A percentile compares a stretch with the other conserved stretches of the same genome.
These are phyloP conservation scores for Xylaria bambusicola DNA, from an alignment of 495 filamentous ascomycete species.

Conservation along the genomic window DNA sequence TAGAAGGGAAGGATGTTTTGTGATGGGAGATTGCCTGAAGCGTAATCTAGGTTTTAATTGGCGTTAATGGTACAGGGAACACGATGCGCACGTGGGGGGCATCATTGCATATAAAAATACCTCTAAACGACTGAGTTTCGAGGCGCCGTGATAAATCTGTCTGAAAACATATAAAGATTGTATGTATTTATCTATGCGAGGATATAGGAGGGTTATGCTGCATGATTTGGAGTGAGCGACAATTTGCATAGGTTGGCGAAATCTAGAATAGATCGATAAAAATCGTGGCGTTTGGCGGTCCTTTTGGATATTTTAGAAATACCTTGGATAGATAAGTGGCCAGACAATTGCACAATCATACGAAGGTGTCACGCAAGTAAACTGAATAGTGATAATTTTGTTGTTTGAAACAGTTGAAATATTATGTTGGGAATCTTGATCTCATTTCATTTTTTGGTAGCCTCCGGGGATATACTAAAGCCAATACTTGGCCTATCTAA, in stretches of 20 bases:
- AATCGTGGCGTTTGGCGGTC: slow-evolving; percentile 12
- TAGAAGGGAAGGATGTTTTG: too few relatives aligned
- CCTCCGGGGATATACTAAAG: slow-evolving; percentile 33
- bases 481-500: slow-evolving; percentile 25
- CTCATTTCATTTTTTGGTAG: slow-evolving; percentile 28
- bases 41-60: slow-evolving; percentile 5
- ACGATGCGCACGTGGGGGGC: neutral
- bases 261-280: slow-evolving; percentile 15
- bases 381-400: too few relatives aligned
- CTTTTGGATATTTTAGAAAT: slow-evolving; percentile 23
- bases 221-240: slow-evolving; percentile 7
- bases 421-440: slow-evolving; percentile 32
- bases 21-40: slow-evolving; percentile 8
- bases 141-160: slow-evolving; percentile 9
- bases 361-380: too few relatives aligned
- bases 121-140: neutral
- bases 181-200: slow-evolving; percentile 12
- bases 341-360: too few relatives aligned
- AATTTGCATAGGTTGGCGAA: slow-evolving; percentile 21
- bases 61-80: slow-evolving; percentile 18
- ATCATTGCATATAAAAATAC: slow-evolving; percentile 14
- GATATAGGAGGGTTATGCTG: neutral
- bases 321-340: neutral
- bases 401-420: neutral
- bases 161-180: slow-evolving; percentile 6